These are phyloP conservation scores for Backusella westeae DNA, from an alignment of 192 early-diverging fungal species.

Conservation along the genomic window DNA sequence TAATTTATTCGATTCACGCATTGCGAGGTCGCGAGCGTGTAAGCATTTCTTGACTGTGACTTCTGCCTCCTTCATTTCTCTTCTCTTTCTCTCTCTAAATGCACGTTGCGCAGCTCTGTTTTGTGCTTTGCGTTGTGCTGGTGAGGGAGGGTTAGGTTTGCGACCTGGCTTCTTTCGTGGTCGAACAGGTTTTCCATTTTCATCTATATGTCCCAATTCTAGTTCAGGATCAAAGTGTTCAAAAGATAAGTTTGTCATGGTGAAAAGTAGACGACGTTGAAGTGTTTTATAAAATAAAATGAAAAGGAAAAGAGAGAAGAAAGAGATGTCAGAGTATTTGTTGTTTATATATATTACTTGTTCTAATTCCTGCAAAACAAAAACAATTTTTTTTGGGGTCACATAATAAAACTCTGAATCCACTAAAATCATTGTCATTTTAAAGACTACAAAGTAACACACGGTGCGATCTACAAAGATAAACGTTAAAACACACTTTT, in stretches of 20 bases:
- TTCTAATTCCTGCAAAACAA: not conserved
- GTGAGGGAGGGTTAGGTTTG: conserved; percentile 59
- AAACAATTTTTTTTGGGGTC: not conserved
- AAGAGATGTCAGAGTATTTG: not conserved
- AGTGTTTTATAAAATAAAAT: too few relatives aligned
- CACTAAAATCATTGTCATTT: not conserved
- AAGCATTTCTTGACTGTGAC: conserved; percentile 64
- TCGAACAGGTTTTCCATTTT: conserved; percentile 35
- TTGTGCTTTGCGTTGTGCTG: conserved; percentile 65
- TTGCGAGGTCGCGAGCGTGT: conserved; percentile 51
- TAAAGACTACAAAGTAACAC: not conserved
- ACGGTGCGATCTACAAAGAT: not conserved
- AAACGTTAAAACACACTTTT: not conserved
- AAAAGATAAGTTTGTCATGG: conserved; percentile 20
- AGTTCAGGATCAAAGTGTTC: conserved; percentile 29
- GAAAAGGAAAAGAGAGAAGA: not conserved
- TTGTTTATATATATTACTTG: not conserved
- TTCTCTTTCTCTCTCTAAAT: conserved; percentile 83
- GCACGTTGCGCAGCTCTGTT: conserved; percentile 89
- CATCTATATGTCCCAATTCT: conserved; percentile 13
- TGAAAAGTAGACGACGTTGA: too few relatives aligned
- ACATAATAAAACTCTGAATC: not conserved
- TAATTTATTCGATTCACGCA: conserved; percentile 35
- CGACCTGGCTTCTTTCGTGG: conserved; percentile 56
- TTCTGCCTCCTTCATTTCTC: conserved; percentile 74